Percentiles rank a stretch among this genome's conserved stretches.
These are phyloP conservation scores for Beauveria sp. DNA, from an alignment of 2,329 filamentous ascomycete genomes.

Conservation along the genomic window DNA sequence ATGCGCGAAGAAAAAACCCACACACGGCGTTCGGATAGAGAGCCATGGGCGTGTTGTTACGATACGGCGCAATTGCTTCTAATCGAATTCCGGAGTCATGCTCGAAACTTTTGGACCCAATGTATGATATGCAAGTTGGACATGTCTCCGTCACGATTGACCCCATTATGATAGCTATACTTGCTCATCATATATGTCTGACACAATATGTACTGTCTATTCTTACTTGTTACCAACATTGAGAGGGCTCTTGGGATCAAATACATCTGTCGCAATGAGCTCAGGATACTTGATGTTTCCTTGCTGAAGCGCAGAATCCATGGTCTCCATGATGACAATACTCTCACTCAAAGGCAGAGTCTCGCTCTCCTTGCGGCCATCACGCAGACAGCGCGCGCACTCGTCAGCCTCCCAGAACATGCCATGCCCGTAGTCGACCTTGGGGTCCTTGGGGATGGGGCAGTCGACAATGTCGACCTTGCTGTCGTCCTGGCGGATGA, in stretches of 20 bases:
- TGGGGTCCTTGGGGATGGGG: slow-evolving; percentile 43
- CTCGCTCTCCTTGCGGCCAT: slow-evolving; percentile 69
- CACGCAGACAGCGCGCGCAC: slow-evolving; percentile 64
- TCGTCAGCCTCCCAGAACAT: slow-evolving; percentile 90
- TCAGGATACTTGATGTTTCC: slow-evolving; percentile 47
- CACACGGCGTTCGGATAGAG: too few relatives aligned
- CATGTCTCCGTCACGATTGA: too few relatives aligned
- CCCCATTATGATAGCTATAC: too few relatives aligned
- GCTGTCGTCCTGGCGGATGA: slow-evolving; percentile 47
- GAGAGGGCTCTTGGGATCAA: slow-evolving; percentile 51
- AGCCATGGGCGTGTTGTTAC: too few relatives aligned
- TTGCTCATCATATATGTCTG: background rate
- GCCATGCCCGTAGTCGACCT: slow-evolving; percentile 57
- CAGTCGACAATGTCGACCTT: slow-evolving; percentile 44
- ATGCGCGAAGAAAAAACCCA: background rate
- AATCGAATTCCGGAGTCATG: too few relatives aligned
- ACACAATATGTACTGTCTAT: background rate
- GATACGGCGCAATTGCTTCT: too few relatives aligned
- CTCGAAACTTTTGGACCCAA: too few relatives aligned
- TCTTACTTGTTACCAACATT: slow-evolving; percentile 43
- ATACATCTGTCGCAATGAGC: slow-evolving; percentile 49
- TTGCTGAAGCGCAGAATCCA: slow-evolving; percentile 48
- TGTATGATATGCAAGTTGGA: too few relatives aligned
- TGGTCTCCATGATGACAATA: slow-evolving; percentile 72
- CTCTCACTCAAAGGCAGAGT: slow-evolving; percentile 68